Conservation (phyloP, 352 stramenopile species). For the Globisporangium cederbergense region DNA sequence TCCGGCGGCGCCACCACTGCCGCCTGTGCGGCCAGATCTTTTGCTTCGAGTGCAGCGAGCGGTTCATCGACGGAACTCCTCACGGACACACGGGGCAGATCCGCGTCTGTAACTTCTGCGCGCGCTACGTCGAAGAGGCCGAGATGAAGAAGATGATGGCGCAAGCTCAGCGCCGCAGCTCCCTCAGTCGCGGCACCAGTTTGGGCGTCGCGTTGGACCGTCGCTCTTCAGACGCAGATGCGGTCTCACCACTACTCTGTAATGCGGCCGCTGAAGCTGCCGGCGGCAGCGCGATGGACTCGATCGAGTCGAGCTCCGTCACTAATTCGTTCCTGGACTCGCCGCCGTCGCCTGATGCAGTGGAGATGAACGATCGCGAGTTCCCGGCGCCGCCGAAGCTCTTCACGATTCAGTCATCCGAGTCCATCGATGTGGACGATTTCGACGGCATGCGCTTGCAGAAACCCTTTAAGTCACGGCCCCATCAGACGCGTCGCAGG, state of each 20-base stretch:
- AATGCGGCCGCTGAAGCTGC: neutral
- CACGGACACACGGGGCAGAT: conserved; percentile 55
- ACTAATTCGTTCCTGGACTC: conserved; percentile 19
- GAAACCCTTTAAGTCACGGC: conserved; percentile 5
- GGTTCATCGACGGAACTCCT: conserved; percentile 60
- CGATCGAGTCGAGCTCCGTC: conserved; percentile 7
- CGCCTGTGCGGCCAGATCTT: conserved; percentile 86
- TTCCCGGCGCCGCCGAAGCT: conserved; percentile 17
- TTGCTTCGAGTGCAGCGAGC: conserved; percentile 78
- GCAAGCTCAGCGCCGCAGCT: conserved; percentile 9
- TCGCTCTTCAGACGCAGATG: conserved; percentile 4
- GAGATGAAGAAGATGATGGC: conserved; percentile 30
- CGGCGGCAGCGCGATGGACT: conserved; percentile 7
- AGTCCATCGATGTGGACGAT: conserved; percentile 21
- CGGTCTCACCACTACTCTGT: conserved; percentile 13
- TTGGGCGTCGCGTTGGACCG: neutral
- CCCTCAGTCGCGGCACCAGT: conserved; percentile 16
- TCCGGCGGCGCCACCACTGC: conserved; percentile 81
- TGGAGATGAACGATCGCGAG: neutral
- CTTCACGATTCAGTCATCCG: conserved; percentile 32
- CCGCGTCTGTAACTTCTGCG: conserved; percentile 80
- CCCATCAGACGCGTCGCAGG: conserved; percentile 27
- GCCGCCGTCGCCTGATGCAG: conserved; percentile 5
- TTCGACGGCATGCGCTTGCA: conserved; percentile 9
- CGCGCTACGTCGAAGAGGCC: conserved; percentile 40